Percentiles rank a stretch among this genome's conserved stretches.
Conservation (phyloP, 768 basidiomycete genomes). For the Russula compacta region DNA sequence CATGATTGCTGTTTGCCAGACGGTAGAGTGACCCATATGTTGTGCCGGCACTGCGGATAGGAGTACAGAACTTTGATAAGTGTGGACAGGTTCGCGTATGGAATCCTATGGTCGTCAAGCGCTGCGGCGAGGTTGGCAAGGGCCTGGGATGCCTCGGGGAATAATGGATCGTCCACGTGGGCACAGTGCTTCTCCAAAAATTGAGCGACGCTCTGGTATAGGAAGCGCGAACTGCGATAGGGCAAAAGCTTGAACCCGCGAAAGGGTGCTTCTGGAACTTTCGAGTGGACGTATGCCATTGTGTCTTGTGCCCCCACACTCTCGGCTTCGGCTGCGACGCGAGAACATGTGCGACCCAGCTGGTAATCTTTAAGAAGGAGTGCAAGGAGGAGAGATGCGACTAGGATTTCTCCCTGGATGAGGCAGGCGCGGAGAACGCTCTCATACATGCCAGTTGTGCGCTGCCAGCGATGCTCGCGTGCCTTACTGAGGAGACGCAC, state of each 20-base stretch:
- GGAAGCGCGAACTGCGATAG: neutral
- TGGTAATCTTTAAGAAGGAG: slow-evolving; percentile 58
- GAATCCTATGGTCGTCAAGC: slow-evolving; percentile 10
- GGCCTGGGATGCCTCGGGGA: slow-evolving; percentile 15
- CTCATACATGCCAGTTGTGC: slow-evolving; percentile 53
- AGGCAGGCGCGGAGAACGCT: slow-evolving; percentile 54
- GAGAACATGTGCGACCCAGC: slow-evolving; percentile 22
- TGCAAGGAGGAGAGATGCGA: slow-evolving; percentile 64
- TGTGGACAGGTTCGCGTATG: neutral
- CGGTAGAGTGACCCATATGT: slow-evolving; percentile 22
- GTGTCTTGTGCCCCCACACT: slow-evolving; percentile 20
- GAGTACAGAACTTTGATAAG: slow-evolving; percentile 18
- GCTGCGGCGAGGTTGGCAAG: slow-evolving; percentile 15
- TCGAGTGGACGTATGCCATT: slow-evolving; percentile 23
- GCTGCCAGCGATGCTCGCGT: slow-evolving; percentile 43
- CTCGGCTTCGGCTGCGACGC: slow-evolving; percentile 24
- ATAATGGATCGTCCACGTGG: slow-evolving; percentile 10
- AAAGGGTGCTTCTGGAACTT: neutral
- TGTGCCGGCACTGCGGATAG: slow-evolving; percentile 22
- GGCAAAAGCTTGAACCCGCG: slow-evolving; percentile 4
- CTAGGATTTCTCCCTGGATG: slow-evolving; percentile 69
- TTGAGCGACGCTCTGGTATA: slow-evolving; percentile 12
- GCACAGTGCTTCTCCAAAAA: slow-evolving; percentile 15
- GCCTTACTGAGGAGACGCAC: slow-evolving; percentile 45
- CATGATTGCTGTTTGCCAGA: slow-evolving; percentile 1